Base-by-base conservation (phyloP, 169 alveolate species). In the Plasmodium relictum region DNA sequence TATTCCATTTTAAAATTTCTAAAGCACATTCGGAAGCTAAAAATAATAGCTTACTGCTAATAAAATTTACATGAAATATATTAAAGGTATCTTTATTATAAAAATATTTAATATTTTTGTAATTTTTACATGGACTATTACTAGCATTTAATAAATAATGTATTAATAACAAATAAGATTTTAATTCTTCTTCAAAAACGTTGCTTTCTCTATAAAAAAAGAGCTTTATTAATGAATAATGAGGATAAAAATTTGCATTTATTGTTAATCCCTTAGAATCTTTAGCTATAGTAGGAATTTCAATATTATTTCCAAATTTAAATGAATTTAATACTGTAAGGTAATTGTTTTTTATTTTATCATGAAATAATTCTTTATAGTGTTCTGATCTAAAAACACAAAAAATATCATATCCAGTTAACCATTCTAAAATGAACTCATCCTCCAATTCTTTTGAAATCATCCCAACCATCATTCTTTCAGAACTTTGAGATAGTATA, bases 51-150 rank as follows among this genome's bases (percentile, higher is more conserved):
- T 45, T 76, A 54, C 62, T 69, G 31, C 69, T 76, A 20, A 76
- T 20, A 22, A 63, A 76, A 39, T 52, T 22, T 48, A 76, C 7
- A 68, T 76, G 63, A 65, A 24, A 9, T 39, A 76, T 41, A 63
- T 63, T 76, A 56, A 76, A 76, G 10, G 89, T 76, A 48, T 76
- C 78, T 39, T 54, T 41, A 48, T 16, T 65, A 42, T 76, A 76
- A 76, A 76, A 76, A 48, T 76, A 76, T 63, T 62, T 76, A 12
- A 62, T 44, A 31, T 76, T 76, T 18, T 76, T 76, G 24, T 76
- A 76, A 44, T 76, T 14, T 56, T 14, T 76, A 24, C 89, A 76
- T 7, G 89, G 89, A 63, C 89, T 76, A n/a, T 41, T 76, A 16
- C 22, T 45, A n/a, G 89, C 44, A 76, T 76, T 76, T 76, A 76